phyloP scores from a whole-genome alignment of 2,329 filamentous ascomycete species.

The Geosmithia flava region DNA sequence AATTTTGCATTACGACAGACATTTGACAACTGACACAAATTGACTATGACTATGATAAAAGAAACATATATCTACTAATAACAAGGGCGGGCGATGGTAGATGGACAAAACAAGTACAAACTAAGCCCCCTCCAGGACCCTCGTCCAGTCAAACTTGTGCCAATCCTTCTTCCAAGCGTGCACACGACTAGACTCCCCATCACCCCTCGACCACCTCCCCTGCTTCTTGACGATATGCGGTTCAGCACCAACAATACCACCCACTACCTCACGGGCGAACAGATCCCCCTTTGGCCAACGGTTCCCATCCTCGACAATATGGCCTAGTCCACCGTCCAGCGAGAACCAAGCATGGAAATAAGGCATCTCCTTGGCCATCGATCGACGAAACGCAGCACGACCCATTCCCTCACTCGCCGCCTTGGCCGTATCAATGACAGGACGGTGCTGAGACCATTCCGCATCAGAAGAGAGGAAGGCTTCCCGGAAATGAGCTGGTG shows the following conservation, averaged over 20 bases:
- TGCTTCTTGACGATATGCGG: conserved; percentile 81
- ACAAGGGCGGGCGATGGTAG: not conserved
- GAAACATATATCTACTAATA: not conserved
- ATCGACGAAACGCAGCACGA: conserved; percentile 68
- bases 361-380: conserved; percentile 87
- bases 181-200: conserved; percentile 48
- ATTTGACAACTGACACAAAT: not conserved
- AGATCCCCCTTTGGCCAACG: conserved; percentile 85
- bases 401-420: conserved; percentile 56
- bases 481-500: conserved; percentile 90
- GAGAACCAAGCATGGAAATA: conserved; percentile 98
- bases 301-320: conserved; percentile 77
- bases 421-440: conserved; percentile 78
- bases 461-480: conserved; percentile 80
- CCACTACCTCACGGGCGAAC: conserved; percentile 84
- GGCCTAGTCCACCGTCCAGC: conserved; percentile 82
- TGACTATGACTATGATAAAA: not conserved
- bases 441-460: conserved; percentile 92
- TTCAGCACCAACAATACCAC: conserved; percentile 78
- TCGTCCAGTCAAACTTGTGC: conserved; percentile 85
- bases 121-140: conserved; percentile 27
- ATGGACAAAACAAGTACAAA: not conserved
- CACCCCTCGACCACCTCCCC: conserved; percentile 66
- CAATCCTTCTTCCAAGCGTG: conserved; percentile 75
- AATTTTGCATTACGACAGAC: not conserved